Conservation (phyloP, 2,329 filamentous ascomycete genomes). For the Alternaria sp. region DNA sequence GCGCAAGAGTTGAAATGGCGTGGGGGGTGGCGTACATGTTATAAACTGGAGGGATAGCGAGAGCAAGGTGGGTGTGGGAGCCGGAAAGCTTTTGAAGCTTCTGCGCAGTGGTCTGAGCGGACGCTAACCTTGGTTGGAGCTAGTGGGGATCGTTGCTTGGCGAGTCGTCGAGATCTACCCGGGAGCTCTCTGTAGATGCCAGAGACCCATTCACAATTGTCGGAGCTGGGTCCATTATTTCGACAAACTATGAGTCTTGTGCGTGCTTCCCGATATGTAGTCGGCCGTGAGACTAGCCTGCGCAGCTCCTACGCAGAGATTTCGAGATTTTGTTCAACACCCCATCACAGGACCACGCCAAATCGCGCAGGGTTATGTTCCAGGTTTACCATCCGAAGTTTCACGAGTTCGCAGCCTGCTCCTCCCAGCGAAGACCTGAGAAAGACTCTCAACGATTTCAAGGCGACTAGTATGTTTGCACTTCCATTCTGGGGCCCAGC, state of each 20-base stretch:
- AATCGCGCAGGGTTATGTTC: constrained; percentile 19
- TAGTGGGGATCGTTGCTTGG: constrained; percentile 30
- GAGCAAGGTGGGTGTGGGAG: constrained; percentile 40
- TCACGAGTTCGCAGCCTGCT: constrained; percentile 22
- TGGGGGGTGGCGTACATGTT: constrained; percentile 73
- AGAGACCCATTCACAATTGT: neutral
- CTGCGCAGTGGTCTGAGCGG: constrained; percentile 28
- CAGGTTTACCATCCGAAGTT: constrained; percentile 23
- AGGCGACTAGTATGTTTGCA: constrained; percentile 40
- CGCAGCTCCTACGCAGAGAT: constrained; percentile 48
- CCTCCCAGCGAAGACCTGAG: constrained; percentile 30
- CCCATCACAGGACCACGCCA: constrained; percentile 42
- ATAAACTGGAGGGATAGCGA: constrained; percentile 99
- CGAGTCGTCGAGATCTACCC: constrained; percentile 14
- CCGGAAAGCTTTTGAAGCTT: constrained; percentile 49
- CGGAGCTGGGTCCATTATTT: neutral
- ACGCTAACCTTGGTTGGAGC: constrained; percentile 31
- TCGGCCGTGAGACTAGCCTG: constrained; percentile 27
- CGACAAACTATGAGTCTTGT: constrained; percentile 33
- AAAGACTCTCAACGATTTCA: constrained; percentile 43
- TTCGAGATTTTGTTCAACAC: constrained; percentile 43
- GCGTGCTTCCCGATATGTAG: constrained; percentile 28
- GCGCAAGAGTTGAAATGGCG: neutral
- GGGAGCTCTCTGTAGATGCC: neutral
- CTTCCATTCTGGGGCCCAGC: neutral